Evolutionary conservation across 768 basidiomycete genomes (phyloP).

Genomic region (Russula abietina): DNA sequence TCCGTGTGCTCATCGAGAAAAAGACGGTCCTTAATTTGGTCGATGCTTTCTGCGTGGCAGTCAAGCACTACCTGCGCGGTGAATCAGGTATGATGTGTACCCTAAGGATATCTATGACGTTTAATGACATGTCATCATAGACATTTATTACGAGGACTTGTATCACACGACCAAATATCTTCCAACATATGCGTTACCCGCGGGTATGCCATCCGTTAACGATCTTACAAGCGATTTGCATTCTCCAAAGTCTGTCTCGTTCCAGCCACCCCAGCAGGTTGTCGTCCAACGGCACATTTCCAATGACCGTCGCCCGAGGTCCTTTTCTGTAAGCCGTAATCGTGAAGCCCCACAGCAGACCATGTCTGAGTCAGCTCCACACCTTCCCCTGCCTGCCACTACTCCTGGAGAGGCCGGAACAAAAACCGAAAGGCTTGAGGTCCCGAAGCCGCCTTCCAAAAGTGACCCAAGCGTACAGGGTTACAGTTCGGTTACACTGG

Average conservation of each 20-base stretch:
- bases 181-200: conserved; percentile 55
- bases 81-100: conserved; percentile 24
- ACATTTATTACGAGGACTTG: conserved; percentile 41
- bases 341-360: neutral
- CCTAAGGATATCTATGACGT: neutral
- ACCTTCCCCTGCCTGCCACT: conserved; percentile 22
- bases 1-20: conserved; percentile 54
- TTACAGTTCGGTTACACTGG: conserved; percentile 26
- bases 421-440: conserved; percentile 11
- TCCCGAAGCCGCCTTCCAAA: conserved; percentile 13
- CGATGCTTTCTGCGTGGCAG: conserved; percentile 57
- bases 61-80: conserved; percentile 52
- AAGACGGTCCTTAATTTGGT: conserved; percentile 63
- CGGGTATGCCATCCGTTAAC: conserved; percentile 40
- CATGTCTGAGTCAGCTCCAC: conserved; percentile 4
- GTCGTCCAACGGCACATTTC: neutral
- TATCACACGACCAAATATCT: conserved; percentile 69
- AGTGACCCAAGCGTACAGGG: neutral
- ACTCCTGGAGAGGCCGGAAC: conserved; percentile 1
- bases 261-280: neutral
- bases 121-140: neutral
- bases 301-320: neutral
- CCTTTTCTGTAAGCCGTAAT: neutral
- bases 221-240: conserved; percentile 26
- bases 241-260: conserved; percentile 1